Conservation (phyloP, 2,329 filamentous ascomycete genomes). For the Teratosphaeriaceae sp. region DNA sequence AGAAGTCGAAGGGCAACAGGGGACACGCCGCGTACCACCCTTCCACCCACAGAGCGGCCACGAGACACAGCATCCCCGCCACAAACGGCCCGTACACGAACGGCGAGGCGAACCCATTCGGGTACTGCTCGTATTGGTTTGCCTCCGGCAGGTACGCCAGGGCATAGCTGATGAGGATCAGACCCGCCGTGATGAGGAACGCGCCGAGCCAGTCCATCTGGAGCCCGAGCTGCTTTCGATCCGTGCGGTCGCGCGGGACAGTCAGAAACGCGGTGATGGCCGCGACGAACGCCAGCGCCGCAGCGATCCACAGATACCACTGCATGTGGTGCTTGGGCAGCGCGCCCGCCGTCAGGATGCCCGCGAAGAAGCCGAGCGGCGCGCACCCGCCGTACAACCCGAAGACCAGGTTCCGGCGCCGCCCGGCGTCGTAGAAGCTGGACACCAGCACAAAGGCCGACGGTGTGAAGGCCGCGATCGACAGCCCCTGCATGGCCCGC, state of each 20-base stretch:
- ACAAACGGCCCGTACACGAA: slow-evolving; percentile 25
- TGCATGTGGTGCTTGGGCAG: slow-evolving; percentile 18
- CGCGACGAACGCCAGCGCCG: slow-evolving; percentile 22
- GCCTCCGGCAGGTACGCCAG: slow-evolving; percentile 28
- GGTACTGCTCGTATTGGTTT: slow-evolving; percentile 8
- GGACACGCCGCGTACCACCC: slow-evolving; percentile 28
- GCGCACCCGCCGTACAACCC: slow-evolving; percentile 32
- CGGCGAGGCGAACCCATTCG: slow-evolving; percentile 19
- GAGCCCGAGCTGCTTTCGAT: slow-evolving; percentile 24
- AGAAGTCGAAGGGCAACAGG: slow-evolving; percentile 31
- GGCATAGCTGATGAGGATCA: slow-evolving; percentile 30
- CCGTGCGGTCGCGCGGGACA: slow-evolving; percentile 26
- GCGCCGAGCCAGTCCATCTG: slow-evolving; percentile 33
- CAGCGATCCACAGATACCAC: slow-evolving; percentile 32
- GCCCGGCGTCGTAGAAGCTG: slow-evolving; percentile 26
- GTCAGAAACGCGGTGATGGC: slow-evolving; percentile 26
- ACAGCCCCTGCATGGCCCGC: slow-evolving; percentile 32
- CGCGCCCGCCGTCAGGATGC: slow-evolving; percentile 28
- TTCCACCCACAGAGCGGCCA: slow-evolving; percentile 27
- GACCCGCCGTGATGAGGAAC: slow-evolving; percentile 27
- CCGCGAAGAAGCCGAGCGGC: slow-evolving; percentile 31
- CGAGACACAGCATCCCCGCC: slow-evolving; percentile 21
- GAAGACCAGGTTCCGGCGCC: slow-evolving; percentile 28
- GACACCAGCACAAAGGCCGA: slow-evolving; percentile 29
- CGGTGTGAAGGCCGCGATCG: slow-evolving; percentile 30